Conservation (phyloP, 2,329 filamentous ascomycete genomes). For the Aspergillus pseudoviridinutans region DNA sequence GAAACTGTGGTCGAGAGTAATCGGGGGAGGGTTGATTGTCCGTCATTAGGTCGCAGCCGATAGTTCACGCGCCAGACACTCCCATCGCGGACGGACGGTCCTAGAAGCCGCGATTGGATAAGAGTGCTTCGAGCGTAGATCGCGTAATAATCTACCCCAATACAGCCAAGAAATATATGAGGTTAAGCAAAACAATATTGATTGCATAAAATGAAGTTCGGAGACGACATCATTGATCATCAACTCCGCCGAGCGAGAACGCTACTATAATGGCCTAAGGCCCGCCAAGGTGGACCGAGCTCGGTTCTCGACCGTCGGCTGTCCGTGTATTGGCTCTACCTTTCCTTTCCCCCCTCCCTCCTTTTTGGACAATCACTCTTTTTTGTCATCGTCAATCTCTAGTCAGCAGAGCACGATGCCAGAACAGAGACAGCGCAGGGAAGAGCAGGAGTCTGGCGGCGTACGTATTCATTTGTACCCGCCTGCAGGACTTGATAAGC, state of each 20-base stretch:
- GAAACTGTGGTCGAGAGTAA: conserved; percentile 47
- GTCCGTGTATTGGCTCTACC: neutral
- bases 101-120: neutral
- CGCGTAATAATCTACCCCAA: neutral
- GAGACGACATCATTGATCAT: neutral
- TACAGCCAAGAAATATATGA: neutral
- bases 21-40: conserved; percentile 33
- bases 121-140: neutral
- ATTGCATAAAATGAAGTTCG: neutral
- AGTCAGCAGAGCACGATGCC: conserved; percentile 30
- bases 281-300: neutral
- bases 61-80: conserved; percentile 19
- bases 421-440: conserved; percentile 36
- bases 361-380: neutral
- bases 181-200: too few species aligned
- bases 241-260: neutral
- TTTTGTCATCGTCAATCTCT: conserved; percentile 6
- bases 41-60: conserved; percentile 29
- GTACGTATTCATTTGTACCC: conserved; percentile 19
- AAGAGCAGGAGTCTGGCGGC: conserved; percentile 26
- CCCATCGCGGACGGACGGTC: conserved; percentile 22
- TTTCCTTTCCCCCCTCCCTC: conserved; percentile 8
- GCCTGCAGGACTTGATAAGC: conserved; percentile 2
- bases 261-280: neutral
- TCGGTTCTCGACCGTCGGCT: neutral